A percentile compares a stretch with the other conserved stretches of the same genome.
Evolutionary conservation across 768 basidiomycete genomes (phyloP).

Genomic region (Amanita muscaria): DNA sequence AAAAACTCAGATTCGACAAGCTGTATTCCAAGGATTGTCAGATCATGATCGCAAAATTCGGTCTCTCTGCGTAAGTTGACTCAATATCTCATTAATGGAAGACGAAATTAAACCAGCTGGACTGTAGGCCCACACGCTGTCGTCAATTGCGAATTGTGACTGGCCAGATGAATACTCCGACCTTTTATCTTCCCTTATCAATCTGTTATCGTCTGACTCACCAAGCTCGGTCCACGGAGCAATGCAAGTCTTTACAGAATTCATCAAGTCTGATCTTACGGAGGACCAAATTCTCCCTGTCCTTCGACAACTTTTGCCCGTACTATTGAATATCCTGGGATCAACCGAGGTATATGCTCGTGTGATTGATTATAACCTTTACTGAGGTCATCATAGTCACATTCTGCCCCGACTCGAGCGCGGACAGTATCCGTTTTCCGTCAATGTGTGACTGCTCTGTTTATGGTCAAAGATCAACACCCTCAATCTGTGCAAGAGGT

Average conservation of each 20-base stretch:
- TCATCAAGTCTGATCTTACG: slow-evolving; percentile 84
- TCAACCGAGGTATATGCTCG: slow-evolving; percentile 49
- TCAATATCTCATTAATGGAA: not conserved
- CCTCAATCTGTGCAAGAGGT: slow-evolving; percentile 83
- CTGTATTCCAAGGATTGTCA: slow-evolving; percentile 76
- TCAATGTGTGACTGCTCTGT: slow-evolving; percentile 82
- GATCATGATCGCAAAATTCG: slow-evolving; percentile 85
- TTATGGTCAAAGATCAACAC: slow-evolving; percentile 92
- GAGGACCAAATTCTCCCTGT: slow-evolving; percentile 94
- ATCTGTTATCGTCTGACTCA: slow-evolving; percentile 64
- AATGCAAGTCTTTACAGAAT: slow-evolving; percentile 93
- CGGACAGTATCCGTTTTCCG: slow-evolving; percentile 83
- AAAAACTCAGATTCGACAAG: slow-evolving; percentile 69
- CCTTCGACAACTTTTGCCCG: slow-evolving; percentile 81
- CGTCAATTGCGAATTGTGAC: slow-evolving; percentile 83
- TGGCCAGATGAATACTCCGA: slow-evolving; percentile 97
- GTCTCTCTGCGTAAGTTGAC: slow-evolving; percentile 57
- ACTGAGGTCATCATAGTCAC: slow-evolving; percentile 32
- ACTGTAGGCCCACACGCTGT: slow-evolving; percentile 77
- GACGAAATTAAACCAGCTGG: slow-evolving; percentile 1
- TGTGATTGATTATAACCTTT: not conserved
- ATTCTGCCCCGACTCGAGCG: slow-evolving; percentile 76
- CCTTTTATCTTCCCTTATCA: slow-evolving; percentile 68
- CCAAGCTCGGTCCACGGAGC: slow-evolving; percentile 84
- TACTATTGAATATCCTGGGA: slow-evolving; percentile 73